phyloP scores from a whole-genome alignment of 257 asterid species.

The Striga asiatica region DNA sequence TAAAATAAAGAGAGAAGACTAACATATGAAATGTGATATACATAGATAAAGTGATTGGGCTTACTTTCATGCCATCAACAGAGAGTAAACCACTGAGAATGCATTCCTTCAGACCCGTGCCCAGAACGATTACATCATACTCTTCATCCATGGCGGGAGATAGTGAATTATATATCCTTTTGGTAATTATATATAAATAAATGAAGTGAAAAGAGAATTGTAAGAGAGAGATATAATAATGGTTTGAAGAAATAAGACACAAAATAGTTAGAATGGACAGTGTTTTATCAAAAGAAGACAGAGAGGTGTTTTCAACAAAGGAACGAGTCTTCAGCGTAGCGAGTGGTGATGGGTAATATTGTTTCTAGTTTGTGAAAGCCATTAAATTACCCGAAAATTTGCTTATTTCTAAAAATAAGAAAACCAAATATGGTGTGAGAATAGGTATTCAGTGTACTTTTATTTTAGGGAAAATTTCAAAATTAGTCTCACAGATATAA shows the following conservation, averaged over 20 bases:
- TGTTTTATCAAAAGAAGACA: constrained; percentile 12
- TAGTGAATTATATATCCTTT: background rate
- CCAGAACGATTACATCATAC: constrained; percentile 87
- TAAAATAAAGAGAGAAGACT: background rate
- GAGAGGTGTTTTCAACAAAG: constrained; percentile 18
- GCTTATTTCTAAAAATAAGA: too few species aligned
- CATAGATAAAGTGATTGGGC: background rate
- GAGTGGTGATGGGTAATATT: constrained; percentile 3
- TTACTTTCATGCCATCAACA: constrained; percentile 79
- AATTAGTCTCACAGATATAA: too few species aligned
- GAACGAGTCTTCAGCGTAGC: constrained; percentile 31
- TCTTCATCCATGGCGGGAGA: constrained; percentile 67
- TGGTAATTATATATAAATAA: background rate
- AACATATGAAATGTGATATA: too few species aligned
- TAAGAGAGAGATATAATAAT: background rate
- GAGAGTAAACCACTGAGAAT: constrained; percentile 91
- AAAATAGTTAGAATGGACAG: constrained; percentile 3
- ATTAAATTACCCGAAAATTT: too few species aligned
- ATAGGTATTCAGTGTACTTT: too few species aligned
- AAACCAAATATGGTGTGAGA: too few species aligned
- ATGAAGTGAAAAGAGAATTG: background rate
- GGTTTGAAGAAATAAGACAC: background rate
- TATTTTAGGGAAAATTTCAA: too few species aligned
- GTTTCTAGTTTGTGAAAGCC: background rate
- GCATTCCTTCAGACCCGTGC: constrained; percentile 96